Percentiles rank a stretch among this genome's conserved stretches.
phyloP scores from a whole-genome alignment of 1,139 yeast species.

The Debaryomyces nepalensis region DNA sequence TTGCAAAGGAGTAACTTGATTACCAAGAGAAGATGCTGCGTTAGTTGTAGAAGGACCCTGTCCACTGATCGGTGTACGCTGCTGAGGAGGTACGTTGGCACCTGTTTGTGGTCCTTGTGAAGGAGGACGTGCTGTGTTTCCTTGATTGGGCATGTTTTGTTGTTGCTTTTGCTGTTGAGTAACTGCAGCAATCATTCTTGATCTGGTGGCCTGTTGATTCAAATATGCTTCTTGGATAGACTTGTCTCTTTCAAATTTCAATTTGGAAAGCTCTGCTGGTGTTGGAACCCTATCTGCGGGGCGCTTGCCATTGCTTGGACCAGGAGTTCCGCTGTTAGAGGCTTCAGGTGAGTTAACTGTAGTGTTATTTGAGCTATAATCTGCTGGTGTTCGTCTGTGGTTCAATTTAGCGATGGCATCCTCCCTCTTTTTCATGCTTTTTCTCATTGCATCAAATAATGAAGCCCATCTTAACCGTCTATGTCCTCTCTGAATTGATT shows the following conservation, averaged over 20 bases:
- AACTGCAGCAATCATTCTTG: conserved; percentile 47
- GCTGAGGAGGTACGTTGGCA: conserved; percentile 10
- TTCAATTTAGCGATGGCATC: conserved; percentile 41
- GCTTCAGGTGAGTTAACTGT: conserved; percentile 13
- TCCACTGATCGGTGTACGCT: conserved; percentile 7
- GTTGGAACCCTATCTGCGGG: conserved; percentile 58
- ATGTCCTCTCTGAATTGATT: conserved; percentile 92
- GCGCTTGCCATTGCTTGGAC: conserved; percentile 22
- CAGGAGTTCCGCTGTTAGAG: conserved; percentile 14
- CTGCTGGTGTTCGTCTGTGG: conserved; percentile 33
- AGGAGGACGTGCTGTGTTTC: conserved; percentile 6
- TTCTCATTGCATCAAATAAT: conserved; percentile 94
- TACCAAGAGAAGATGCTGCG: not conserved
- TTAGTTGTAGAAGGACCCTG: not conserved
- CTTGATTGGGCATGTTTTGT: conserved; percentile 14
- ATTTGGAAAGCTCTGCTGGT: conserved; percentile 79
- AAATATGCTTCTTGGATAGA: conserved; percentile 75
- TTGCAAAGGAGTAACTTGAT: conserved; percentile 25
- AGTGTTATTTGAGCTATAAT: conserved; percentile 18
- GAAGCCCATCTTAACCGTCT: conserved; percentile 88
- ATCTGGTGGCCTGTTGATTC: conserved; percentile 53
- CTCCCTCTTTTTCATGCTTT: conserved; percentile 88
- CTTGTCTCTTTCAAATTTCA: conserved; percentile 85
- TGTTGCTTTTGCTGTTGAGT: conserved; percentile 38
- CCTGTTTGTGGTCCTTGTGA: conserved; percentile 10